phyloP scores from a whole-genome alignment of 163 green algal genomes.

The Botryococcus braunii region DNA sequence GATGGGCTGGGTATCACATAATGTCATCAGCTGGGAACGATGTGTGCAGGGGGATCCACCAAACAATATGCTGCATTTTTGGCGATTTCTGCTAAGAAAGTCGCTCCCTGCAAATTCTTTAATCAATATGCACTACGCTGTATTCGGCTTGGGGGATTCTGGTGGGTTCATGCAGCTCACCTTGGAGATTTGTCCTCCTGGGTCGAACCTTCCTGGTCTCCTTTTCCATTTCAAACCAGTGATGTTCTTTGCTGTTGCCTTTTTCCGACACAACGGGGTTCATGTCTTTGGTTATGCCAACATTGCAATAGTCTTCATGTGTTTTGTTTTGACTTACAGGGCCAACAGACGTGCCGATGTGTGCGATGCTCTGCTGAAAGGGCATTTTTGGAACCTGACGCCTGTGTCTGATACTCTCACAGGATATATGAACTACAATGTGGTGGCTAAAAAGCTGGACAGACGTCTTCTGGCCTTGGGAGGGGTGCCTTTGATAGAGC shows the following conservation, averaged over 20 bases:
- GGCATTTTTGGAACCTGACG: too few relatives aligned
- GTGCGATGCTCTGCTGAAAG: too few relatives aligned
- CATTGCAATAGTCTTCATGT: too few relatives aligned
- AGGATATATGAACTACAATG: constrained; percentile 89
- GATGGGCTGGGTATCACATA: background rate
- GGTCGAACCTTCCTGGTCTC: too few relatives aligned
- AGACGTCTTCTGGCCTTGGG: constrained; percentile 73
- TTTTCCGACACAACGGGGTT: too few relatives aligned
- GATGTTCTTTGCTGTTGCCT: too few relatives aligned
- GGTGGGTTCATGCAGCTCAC: too few relatives aligned
- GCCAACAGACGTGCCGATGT: too few relatives aligned
- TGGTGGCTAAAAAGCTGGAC: constrained; percentile 83
- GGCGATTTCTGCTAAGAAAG: constrained; percentile 82
- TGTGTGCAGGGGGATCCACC: constrained; percentile 72
- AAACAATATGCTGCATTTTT: constrained; percentile 79
- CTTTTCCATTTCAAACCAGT: too few relatives aligned
- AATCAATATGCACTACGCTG: constrained; percentile 37
- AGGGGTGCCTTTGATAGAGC: constrained; percentile 48
- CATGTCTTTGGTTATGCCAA: too few relatives aligned
- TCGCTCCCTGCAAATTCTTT: constrained; percentile 64
- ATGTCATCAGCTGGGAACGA: background rate
- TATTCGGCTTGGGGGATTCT: constrained; percentile 95
- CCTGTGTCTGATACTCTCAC: background rate
- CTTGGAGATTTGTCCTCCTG: too few relatives aligned
- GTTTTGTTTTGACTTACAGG: too few relatives aligned